Conservation (phyloP, 2,329 filamentous ascomycete genomes). For the Sphaerulina musiva region DNA sequence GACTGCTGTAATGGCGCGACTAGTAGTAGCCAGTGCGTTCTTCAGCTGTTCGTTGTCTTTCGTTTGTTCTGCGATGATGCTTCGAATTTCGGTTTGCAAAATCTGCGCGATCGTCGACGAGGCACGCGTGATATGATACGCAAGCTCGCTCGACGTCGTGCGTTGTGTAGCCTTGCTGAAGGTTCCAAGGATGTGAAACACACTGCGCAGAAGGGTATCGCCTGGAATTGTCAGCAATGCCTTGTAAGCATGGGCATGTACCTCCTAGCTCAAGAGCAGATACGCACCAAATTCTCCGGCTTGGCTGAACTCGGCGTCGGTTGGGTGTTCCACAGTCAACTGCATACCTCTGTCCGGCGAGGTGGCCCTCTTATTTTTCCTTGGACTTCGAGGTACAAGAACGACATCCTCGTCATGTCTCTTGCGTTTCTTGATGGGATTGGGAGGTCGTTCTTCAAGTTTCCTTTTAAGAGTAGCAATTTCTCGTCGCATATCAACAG, state of each 20-base stretch:
- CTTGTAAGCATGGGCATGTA: neutral
- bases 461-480: constrained; percentile 22
- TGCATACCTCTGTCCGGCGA: constrained; percentile 9
- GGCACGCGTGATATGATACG: constrained; percentile 26
- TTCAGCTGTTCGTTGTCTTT: constrained; percentile 12
- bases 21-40: constrained; percentile 20
- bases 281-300: constrained; percentile 23
- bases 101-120: constrained; percentile 22
- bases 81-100: constrained; percentile 16
- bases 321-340: neutral
- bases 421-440: constrained; percentile 27
- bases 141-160: constrained; percentile 19
- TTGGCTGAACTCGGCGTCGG: constrained; percentile 16
- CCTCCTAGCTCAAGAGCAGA: neutral
- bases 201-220: constrained; percentile 23
- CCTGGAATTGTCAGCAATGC: constrained; percentile 17
- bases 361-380: constrained; percentile 20
- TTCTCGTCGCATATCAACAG: constrained; percentile 22
- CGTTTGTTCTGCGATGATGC: constrained; percentile 1
- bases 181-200: constrained; percentile 27
- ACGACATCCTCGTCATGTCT: constrained; percentile 25
- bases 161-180: constrained; percentile 18
- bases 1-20: constrained; percentile 21
- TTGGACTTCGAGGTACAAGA: constrained; percentile 22
- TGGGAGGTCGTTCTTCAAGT: constrained; percentile 13